phyloP scores from a whole-genome alignment of 495 filamentous ascomycete genomes.

The Lasiosphaeris hirsuta region DNA sequence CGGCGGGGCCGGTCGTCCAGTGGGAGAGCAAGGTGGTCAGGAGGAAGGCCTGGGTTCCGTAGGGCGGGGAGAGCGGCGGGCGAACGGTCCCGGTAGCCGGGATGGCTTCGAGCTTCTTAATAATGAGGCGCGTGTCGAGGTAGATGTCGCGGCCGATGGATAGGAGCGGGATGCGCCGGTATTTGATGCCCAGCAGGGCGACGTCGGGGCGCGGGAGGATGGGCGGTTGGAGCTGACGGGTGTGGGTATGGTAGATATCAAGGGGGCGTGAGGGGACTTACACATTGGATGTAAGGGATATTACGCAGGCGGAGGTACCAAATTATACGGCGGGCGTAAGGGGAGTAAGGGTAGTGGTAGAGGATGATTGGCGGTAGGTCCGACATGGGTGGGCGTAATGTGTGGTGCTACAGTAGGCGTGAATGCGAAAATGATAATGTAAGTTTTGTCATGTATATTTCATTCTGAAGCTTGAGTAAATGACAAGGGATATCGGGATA shows the following conservation, averaged over 20 bases:
- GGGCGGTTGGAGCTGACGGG: slow-evolving; percentile 51
- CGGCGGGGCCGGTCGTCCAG: slow-evolving; percentile 34
- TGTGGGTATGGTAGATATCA: not conserved
- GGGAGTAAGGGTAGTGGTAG: slow-evolving; percentile 57
- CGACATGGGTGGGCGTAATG: not conserved
- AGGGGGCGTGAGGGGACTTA: slow-evolving; percentile 26
- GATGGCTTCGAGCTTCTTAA: slow-evolving; percentile 56
- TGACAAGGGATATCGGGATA: too few relatives aligned
- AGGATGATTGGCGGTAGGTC: slow-evolving; percentile 42
- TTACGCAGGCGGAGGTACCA: slow-evolving; percentile 60
- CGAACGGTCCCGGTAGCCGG: not conserved
- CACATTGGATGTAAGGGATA: slow-evolving; percentile 57
- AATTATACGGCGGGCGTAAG: slow-evolving; percentile 53
- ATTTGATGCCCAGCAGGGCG: slow-evolving; percentile 49
- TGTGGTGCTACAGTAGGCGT: not conserved
- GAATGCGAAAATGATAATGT: not conserved
- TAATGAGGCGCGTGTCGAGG: slow-evolving; percentile 58
- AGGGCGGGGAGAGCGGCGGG: slow-evolving; percentile 10
- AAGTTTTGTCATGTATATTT: not conserved
- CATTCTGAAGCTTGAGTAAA: not conserved
- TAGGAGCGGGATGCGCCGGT: slow-evolving; percentile 65
- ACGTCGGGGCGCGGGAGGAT: slow-evolving; percentile 59
- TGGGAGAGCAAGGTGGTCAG: slow-evolving; percentile 22
- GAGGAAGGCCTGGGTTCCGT: not conserved
- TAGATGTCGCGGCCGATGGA: slow-evolving; percentile 55